These are phyloP conservation scores for Pseudopithomyces maydicus DNA, from an alignment of 2,329 filamentous ascomycete species.

Conservation along the genomic window DNA sequence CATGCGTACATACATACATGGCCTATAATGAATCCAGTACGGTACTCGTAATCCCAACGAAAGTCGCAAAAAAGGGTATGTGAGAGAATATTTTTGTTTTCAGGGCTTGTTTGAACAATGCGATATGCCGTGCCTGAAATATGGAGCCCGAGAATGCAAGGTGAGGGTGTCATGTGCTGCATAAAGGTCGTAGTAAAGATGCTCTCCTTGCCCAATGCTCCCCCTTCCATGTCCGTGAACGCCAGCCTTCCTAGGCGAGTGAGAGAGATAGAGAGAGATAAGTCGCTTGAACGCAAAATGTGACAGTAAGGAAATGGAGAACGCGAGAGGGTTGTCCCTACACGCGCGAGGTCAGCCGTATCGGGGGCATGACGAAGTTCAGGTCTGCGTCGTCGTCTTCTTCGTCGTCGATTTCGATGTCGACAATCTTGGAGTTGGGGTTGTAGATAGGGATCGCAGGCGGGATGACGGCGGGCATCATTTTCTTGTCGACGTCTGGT, in stretches of 20 bases:
- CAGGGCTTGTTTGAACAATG: background rate
- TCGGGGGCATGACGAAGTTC: constrained; percentile 43
- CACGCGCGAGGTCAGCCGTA: constrained; percentile 41
- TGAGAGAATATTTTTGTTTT: background rate
- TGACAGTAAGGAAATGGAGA: constrained; percentile 8
- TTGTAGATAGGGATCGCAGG: constrained; percentile 4
- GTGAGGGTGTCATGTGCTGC: constrained; percentile 15
- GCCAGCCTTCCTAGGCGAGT: constrained; percentile 6
- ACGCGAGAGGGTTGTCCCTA: constrained; percentile 12
- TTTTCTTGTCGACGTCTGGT: constrained; percentile 13
- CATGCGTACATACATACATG: background rate
- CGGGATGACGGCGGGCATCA: constrained; percentile 20
- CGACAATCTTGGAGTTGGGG: constrained; percentile 26
- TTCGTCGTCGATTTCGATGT: constrained; percentile 45
- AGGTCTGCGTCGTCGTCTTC: constrained; percentile 38
- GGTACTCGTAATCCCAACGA: background rate
- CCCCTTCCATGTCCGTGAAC: constrained; percentile 10
- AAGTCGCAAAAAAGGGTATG: background rate
- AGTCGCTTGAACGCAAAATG: constrained; percentile 35
- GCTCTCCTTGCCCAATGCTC: constrained; percentile 10
- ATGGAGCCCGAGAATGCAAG: constrained; percentile 8
- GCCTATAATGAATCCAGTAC: background rate
- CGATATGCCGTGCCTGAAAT: background rate
- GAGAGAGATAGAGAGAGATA: too few relatives aligned
- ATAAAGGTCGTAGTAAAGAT: constrained; percentile 14